Evolutionary conservation across 2,329 filamentous ascomycete genomes (phyloP).

Genomic region (Xylaria sp.): DNA sequence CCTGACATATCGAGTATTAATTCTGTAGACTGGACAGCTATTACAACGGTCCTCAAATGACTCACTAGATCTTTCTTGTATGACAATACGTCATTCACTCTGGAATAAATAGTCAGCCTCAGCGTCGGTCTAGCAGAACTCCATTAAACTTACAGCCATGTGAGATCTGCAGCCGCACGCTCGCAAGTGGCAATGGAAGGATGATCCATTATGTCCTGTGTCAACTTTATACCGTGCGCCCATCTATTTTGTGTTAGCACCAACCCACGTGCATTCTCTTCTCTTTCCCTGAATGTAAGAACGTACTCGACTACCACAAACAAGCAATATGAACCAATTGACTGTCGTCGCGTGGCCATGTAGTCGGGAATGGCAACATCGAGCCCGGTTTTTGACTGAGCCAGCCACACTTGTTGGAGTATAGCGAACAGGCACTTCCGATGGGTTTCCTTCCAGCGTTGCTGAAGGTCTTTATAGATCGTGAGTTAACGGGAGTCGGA

Average conservation of each 20-base stretch:
- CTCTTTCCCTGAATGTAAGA: no score
- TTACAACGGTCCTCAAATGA: not conserved
- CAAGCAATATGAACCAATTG: conserved; percentile 32
- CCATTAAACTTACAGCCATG: conserved; percentile 25
- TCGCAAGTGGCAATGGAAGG: conserved; percentile 27
- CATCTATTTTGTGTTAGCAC: not conserved
- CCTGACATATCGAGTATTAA: not conserved
- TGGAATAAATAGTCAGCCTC: not conserved
- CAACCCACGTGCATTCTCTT: no score
- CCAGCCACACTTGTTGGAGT: conserved; percentile 12
- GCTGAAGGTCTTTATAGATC: conserved; percentile 5
- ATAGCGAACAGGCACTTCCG: conserved; percentile 12
- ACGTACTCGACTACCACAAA: conserved; percentile 31
- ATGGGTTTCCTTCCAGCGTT: conserved; percentile 13
- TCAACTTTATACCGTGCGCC: conserved; percentile 26
- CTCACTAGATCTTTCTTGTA: conserved; percentile 33
- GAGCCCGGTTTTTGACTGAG: conserved; percentile 1
- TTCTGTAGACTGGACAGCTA: not conserved
- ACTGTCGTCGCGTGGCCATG: conserved; percentile 29
- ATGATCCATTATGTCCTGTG: conserved; percentile 29
- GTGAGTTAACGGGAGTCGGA: not conserved
- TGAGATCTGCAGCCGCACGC: conserved; percentile 30
- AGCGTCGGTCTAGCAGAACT: not conserved
- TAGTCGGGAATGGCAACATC: conserved; percentile 27
- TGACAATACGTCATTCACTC: conserved; percentile 33